These are phyloP conservation scores for Elymus sibiricus DNA, from an alignment of 176 grass and related monocot species.

Conservation along the genomic window DNA sequence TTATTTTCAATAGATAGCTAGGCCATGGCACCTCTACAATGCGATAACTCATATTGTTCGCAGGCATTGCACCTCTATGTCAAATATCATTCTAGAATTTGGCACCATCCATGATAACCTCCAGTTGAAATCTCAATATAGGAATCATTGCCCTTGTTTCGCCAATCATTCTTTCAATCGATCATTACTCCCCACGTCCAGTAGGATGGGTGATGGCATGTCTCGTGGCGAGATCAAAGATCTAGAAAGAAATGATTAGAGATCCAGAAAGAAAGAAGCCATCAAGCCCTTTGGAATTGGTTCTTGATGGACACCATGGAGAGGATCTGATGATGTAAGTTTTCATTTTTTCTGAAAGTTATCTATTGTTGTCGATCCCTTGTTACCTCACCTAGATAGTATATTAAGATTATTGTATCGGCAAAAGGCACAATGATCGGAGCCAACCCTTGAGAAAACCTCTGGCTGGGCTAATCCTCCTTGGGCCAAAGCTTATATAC, in stretches of 20 bases:
- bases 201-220: background rate
- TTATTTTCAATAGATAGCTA: too few species aligned
- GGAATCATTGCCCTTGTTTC: background rate
- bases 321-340: background rate
- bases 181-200: background rate
- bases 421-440: background rate
- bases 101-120: background rate
- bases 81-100: background rate
- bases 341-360: background rate
- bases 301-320: background rate
- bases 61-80: too few species aligned
- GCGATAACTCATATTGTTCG: too few species aligned
- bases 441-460: background rate
- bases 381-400: background rate
- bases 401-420: background rate
- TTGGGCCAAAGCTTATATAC: background rate
- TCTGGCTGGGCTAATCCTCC: background rate
- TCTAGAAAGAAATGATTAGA: background rate
- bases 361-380: background rate
- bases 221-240: too few species aligned
- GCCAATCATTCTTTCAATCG: background rate
- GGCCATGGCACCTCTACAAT: too few species aligned
- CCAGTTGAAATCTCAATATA: background rate
- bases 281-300: background rate
- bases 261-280: background rate